These are phyloP conservation scores for Auricularia sp. DNA, from an alignment of 768 basidiomycete species.

Conservation along the genomic window DNA sequence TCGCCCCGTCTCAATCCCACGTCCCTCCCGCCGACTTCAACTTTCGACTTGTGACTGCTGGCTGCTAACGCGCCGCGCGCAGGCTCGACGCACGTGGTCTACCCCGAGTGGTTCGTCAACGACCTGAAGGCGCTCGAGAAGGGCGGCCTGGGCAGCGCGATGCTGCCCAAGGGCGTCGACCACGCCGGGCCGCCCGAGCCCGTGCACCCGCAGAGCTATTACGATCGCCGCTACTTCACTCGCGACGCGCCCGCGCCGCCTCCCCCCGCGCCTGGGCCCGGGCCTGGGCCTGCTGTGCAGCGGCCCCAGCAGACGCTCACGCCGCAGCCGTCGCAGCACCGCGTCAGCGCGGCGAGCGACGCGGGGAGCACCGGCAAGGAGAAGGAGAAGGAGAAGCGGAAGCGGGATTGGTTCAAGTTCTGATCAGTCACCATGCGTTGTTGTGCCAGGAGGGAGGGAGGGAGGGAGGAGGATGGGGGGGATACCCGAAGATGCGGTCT, in stretches of 20 bases:
- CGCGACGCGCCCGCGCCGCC: slow-evolving; percentile 48
- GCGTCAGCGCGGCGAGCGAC: neutral
- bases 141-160: slow-evolving; percentile 72
- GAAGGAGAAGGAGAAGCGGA: neutral
- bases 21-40: too few relatives aligned
- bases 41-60: too few relatives aligned
- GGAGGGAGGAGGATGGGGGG: too few relatives aligned
- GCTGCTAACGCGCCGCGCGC: slow-evolving; percentile 29
- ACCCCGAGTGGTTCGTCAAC: slow-evolving; percentile 75
- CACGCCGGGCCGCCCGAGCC: slow-evolving; percentile 6
- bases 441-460: too few relatives aligned
- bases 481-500: too few relatives aligned
- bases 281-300: slow-evolving; percentile 23
- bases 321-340: neutral
- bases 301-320: neutral
- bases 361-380: neutral
- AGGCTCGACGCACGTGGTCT: slow-evolving; percentile 76
- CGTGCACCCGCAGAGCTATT: slow-evolving; percentile 47
- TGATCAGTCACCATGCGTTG: neutral
- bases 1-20: neutral
- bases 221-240: slow-evolving; percentile 70
- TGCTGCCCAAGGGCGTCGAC: slow-evolving; percentile 27
- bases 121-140: slow-evolving; percentile 83
- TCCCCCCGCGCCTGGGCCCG: slow-evolving; percentile 23
- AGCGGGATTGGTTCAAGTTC: slow-evolving; percentile 2